phyloP scores from a whole-genome alignment of 257 asterid genomes.

The Nicotiana tomentosiformis region DNA sequence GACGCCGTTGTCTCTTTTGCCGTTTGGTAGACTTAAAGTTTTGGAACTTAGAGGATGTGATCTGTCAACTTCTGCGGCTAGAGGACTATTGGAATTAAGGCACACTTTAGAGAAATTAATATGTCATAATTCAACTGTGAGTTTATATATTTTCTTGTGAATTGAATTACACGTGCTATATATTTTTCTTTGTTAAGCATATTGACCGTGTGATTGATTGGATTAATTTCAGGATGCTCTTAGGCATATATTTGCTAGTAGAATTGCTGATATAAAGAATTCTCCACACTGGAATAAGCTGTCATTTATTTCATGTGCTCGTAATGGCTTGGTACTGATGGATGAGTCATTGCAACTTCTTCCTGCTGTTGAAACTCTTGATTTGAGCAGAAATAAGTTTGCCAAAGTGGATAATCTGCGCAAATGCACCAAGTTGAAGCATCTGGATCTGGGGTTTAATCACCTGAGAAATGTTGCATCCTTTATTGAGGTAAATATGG shows the following conservation, averaged over 20 bases:
- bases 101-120: slow-evolving; percentile 88
- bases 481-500: slow-evolving; percentile 61
- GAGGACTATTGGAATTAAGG: slow-evolving; percentile 79
- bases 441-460: slow-evolving; percentile 88
- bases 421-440: slow-evolving; percentile 76
- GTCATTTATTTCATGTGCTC: slow-evolving; percentile 84
- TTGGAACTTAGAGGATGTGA: slow-evolving; percentile 93
- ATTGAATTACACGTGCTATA: not conserved
- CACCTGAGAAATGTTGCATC: slow-evolving; percentile 75
- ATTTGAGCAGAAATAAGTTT: slow-evolving; percentile 88
- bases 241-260: slow-evolving; percentile 82
- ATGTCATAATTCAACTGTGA: slow-evolving; percentile 87
- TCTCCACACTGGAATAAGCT: slow-evolving; percentile 85
- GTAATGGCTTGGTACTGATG: slow-evolving; percentile 80
- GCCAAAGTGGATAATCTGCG: slow-evolving; percentile 84
- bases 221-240: slow-evolving; percentile 57
- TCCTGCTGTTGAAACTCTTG: slow-evolving; percentile 85
- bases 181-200: not conserved
- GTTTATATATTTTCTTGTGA: slow-evolving; percentile 18
- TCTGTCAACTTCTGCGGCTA: slow-evolving; percentile 75
- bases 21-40: slow-evolving; percentile 68
- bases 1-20: slow-evolving; percentile 64
- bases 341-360: slow-evolving; percentile 96
- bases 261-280: slow-evolving; percentile 79
- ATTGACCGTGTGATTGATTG: not conserved